Percentiles rank a stretch among this genome's conserved stretches.
phyloP scores from a whole-genome alignment of 805 yeast genomes.

The Sporopachydermia lactativora region DNA sequence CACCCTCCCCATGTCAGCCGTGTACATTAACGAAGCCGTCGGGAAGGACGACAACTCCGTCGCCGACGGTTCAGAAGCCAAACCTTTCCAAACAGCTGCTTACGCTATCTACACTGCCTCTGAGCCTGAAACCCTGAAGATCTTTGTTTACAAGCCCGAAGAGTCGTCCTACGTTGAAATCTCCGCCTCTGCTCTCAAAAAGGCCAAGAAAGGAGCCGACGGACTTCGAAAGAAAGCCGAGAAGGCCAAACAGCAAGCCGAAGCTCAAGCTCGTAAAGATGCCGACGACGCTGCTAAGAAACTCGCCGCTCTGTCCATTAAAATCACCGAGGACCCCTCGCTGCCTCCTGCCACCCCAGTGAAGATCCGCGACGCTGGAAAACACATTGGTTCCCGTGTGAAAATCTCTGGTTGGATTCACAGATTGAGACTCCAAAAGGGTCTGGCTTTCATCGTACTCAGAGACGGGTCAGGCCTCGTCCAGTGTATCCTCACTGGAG shows the following conservation, averaged over 20 bases:
- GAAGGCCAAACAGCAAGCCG: slow-evolving; percentile 43
- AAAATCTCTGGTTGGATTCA: slow-evolving; percentile 91
- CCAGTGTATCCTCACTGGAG: slow-evolving; percentile 82
- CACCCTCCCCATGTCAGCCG: slow-evolving; percentile 12
- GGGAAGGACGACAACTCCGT: slow-evolving; percentile 48
- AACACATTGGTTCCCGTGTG: slow-evolving; percentile 54
- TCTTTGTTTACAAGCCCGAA: slow-evolving; percentile 47
- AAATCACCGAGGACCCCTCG: slow-evolving; percentile 56
- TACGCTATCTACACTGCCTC: slow-evolving; percentile 49
- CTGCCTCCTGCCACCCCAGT: slow-evolving; percentile 55
- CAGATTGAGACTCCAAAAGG: slow-evolving; percentile 86
- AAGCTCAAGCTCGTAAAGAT: slow-evolving; percentile 36
- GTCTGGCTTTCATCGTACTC: slow-evolving; percentile 75
- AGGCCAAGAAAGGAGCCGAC: slow-evolving; percentile 93
- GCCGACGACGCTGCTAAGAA: slow-evolving; percentile 63
- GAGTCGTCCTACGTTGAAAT: slow-evolving; percentile 60
- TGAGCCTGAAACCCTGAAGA: slow-evolving; percentile 29
- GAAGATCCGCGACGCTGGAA: slow-evolving; percentile 46
- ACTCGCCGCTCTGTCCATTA: slow-evolving; percentile 67
- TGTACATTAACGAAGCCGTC: slow-evolving; percentile 59
- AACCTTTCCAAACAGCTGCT: slow-evolving; percentile 75
- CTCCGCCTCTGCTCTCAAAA: slow-evolving; percentile 82
- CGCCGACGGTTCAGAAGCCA: slow-evolving; percentile 46
- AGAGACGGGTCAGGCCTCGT: slow-evolving; percentile 92
- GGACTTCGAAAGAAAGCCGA: slow-evolving; percentile 74